Conservation (phyloP, 345 rosid genomes). For the Garcia nutans region DNA sequence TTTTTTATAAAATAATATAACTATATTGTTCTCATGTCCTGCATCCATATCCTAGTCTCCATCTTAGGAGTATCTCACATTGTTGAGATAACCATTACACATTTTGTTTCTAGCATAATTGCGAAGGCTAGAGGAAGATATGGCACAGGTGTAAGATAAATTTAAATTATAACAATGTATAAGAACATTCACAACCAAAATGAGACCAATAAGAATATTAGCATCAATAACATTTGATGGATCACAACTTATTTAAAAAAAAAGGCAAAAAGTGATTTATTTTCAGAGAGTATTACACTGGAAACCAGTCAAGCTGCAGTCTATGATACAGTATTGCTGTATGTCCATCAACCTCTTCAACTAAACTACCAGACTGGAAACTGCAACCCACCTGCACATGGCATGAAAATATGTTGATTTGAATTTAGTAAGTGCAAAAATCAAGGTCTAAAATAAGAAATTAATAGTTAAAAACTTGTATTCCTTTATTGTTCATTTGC, state of each 20-base stretch:
- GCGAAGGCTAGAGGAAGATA: background rate
- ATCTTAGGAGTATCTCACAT: background rate
- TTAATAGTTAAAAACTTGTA: background rate
- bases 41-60: background rate
- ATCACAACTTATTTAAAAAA: background rate
- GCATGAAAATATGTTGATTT: background rate
- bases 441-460: background rate
- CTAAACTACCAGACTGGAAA: conserved; percentile 88
- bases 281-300: conserved; percentile 51
- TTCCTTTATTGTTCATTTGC: background rate
- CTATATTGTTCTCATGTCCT: background rate
- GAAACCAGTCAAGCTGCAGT: conserved; percentile 97
- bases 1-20: too few species aligned
- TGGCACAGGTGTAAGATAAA: background rate
- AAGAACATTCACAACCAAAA: background rate
- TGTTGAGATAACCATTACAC: background rate
- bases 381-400: conserved; percentile 94
- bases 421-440: background rate
- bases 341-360: conserved; percentile 99
- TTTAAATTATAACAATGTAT: background rate
- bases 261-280: conserved; percentile 8
- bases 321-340: conserved; percentile 94
- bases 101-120: background rate
- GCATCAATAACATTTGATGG: background rate
- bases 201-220: background rate